These are phyloP conservation scores for Parachlorella kessleri DNA, from an alignment of 139 green algal genomes.

Conservation along the genomic window DNA sequence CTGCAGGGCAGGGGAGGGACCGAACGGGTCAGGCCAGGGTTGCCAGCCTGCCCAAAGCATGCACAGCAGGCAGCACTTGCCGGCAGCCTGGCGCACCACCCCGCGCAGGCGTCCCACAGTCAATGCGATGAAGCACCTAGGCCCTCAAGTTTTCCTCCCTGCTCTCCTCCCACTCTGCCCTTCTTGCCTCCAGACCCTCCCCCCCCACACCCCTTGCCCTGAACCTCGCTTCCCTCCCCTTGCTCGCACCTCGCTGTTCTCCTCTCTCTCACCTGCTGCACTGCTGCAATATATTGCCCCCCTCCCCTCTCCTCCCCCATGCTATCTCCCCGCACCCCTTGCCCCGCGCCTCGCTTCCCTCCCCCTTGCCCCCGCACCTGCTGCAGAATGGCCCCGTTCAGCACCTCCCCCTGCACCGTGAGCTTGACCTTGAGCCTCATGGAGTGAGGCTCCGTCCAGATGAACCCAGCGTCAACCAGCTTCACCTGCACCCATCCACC, in stretches of 20 bases:
- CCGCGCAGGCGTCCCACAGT: background rate
- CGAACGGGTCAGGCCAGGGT: no score
- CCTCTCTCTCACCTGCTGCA: background rate
- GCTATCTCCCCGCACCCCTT: background rate
- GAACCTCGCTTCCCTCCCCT: background rate
- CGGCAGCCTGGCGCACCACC: background rate
- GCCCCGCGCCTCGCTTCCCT: no score
- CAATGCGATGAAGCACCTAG: background rate
- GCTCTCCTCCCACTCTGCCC: no score
- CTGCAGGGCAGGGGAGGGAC: no score
- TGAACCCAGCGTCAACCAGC: conserved; percentile 98
- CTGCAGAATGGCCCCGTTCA: conserved; percentile 98
- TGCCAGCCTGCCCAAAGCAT: background rate
- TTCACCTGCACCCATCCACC: conserved; percentile 79
- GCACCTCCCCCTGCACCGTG: conserved; percentile 93
- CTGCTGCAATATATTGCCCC: background rate
- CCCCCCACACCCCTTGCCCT: background rate
- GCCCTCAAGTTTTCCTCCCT: no score
- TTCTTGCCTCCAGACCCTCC: background rate
- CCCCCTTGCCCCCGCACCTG: background rate
- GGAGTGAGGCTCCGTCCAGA: conserved; percentile 99
- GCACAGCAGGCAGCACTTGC: background rate
- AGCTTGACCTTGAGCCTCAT: conserved; percentile 96
- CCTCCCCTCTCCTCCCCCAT: background rate
- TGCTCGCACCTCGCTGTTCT: background rate